Base-by-base conservation (phyloP, 495 filamentous ascomycete species). In the Penicillium crystallinum region DNA sequence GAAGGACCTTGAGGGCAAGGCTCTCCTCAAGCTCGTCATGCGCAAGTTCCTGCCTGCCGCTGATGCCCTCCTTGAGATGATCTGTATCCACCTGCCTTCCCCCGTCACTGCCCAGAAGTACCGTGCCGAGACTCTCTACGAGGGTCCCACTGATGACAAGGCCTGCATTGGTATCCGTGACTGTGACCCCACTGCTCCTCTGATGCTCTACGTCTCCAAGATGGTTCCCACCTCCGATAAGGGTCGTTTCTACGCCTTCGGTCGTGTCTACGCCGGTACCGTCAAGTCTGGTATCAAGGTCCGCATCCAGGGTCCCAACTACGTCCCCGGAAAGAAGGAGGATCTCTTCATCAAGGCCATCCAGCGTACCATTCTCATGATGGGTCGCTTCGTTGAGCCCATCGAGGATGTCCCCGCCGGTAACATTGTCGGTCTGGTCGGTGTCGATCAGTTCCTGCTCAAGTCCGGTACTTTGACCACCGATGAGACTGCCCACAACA, bases 131-230 rank as follows among this genome's bases (percentile, higher is more conserved):
- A 96, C 92, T 68, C 83, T 99, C 52, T 99, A 99, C 81, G 93
- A 99, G 80, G 93, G 93, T 79, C 93, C 93, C 53, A 63, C 74
- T 23, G 93, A 99, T 72, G 93, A 99, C 63, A 85, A 90, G 76
- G 85, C 83, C 60, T 89, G 84, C 80, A 87, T 95, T 67, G 89
- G 84, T 80, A 97, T 99, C 81, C 90, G 91, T 45, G 91, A 97
- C 81, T 97, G 93, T 79, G 87, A 97, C 73, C 81, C 91, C 75
- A 96, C 93, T 81, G 93, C 83, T 66, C 89, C 91, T 64, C 93
- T 99, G 72, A 99, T 99, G 93, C 81, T 97, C 57, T 99, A 99
- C 84, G 91, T 99, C 75, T 99, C 93, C 69, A 99, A 99, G 87
- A 99, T 99, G 93, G 95, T 99, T 61, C 93, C 93, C 65, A 97